Percentiles rank a stretch among this genome's conserved stretches.
Conservation (phyloP, 2,329 filamentous ascomycete species). For the Fusarium heterosporum region DNA sequence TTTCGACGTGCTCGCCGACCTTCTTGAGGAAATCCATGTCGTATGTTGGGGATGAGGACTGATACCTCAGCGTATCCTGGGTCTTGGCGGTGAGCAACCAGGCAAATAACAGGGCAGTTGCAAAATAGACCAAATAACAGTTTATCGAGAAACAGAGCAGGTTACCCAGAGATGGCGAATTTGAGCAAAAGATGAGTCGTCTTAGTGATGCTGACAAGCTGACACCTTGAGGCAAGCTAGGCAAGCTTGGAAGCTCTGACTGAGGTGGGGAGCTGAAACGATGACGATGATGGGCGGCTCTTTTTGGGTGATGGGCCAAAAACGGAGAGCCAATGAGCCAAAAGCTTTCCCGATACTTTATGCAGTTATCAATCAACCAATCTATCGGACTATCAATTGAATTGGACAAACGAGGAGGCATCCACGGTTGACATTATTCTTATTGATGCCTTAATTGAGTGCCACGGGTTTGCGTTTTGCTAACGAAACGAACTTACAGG, state of each 20-base stretch:
- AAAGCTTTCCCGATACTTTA: conserved; percentile 1
- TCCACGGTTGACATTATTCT: background rate
- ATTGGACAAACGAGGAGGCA: conserved; percentile 18
- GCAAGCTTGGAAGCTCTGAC: conserved; percentile 29
- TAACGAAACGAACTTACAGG: background rate
- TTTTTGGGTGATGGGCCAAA: conserved; percentile 5
- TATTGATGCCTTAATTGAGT: conserved; percentile 11
- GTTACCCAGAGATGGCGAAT: conserved; percentile 19
- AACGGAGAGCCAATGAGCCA: conserved; percentile 30
- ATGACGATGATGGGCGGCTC: conserved; percentile 18
- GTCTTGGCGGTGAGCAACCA: conserved; percentile 3
- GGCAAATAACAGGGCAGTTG: background rate
- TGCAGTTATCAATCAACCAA: conserved; percentile 13
- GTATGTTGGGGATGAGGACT: conserved; percentile 7
- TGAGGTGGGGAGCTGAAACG: conserved; percentile 27
- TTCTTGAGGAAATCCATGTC: conserved; percentile 54
- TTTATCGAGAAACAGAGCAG: background rate
- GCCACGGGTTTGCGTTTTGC: conserved; percentile 9
- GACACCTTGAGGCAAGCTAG: conserved; percentile 27
- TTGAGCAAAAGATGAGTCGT: conserved; percentile 23
- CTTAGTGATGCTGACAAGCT: conserved; percentile 35
- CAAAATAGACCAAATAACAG: conserved; percentile 1
- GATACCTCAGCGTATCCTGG: conserved; percentile 4
- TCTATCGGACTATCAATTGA: background rate
- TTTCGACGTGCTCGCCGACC: conserved; percentile 40